Conservation (phyloP, 2,329 filamentous ascomycete species). For the Aspergillus tamarii region DNA sequence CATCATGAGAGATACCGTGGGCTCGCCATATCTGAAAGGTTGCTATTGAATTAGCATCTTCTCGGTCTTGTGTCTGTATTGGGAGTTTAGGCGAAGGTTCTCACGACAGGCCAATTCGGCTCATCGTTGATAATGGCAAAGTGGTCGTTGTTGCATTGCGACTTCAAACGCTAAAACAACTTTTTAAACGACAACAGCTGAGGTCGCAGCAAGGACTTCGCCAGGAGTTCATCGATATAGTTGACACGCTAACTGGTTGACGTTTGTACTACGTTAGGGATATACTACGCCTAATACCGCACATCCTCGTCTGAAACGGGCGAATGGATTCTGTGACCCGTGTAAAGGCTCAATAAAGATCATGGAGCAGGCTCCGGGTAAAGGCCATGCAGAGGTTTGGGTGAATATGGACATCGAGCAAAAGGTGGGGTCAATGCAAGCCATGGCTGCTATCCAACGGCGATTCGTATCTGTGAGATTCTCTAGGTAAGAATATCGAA, state of each 20-base stretch:
- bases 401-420: background rate
- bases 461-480: too few species aligned
- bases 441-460: background rate
- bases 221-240: background rate
- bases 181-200: background rate
- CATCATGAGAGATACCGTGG: too few species aligned
- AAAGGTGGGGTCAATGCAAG: background rate
- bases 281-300: background rate
- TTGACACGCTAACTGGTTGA: background rate
- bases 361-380: constrained; percentile 5
- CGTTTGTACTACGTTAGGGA: background rate
- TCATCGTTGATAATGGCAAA: background rate
- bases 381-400: background rate
- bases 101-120: too few species aligned
- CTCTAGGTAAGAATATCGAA: too few species aligned
- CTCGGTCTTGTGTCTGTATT: too few species aligned
- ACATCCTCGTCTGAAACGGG: background rate
- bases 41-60: too few species aligned
- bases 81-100: too few species aligned
- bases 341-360: background rate
- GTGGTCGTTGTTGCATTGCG: background rate
- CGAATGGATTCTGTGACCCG: background rate
- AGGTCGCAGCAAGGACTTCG: background rate
- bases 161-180: background rate
- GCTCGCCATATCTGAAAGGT: too few species aligned